Percentiles rank a stretch among this genome's conserved stretches.
Evolutionary conservation across 179 eudicot genomes (phyloP).

Genomic region (Silene coronaria): DNA sequence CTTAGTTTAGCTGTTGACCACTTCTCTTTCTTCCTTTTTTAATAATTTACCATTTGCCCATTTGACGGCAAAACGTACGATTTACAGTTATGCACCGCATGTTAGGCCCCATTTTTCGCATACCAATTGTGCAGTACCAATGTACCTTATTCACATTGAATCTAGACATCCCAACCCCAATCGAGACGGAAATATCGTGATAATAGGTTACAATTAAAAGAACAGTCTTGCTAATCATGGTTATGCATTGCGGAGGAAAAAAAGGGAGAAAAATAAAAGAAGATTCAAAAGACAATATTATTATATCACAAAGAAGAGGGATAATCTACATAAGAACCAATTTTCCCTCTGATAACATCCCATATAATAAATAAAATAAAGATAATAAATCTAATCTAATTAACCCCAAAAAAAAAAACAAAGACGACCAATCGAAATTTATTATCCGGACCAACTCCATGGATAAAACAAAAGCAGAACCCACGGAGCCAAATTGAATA

Average conservation of each 20-base stretch:
- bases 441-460: constrained; percentile 21
- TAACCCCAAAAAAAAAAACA: neutral
- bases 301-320: constrained; percentile 10
- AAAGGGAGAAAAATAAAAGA: neutral
- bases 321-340: neutral
- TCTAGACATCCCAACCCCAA: no score
- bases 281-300: neutral
- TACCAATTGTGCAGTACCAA: neutral
- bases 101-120: neutral
- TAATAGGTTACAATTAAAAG: no score
- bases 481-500: constrained; percentile 27
- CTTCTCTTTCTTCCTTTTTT: neutral
- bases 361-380: constrained; percentile 6
- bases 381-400: neutral
- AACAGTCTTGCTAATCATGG: no score
- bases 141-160: neutral
- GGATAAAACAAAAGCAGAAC: constrained; percentile 12
- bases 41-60: neutral
- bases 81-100: constrained; percentile 4
- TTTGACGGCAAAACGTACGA: constrained; percentile 3
- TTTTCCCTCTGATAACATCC: neutral
- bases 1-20: neutral
- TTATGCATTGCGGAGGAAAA: no score
- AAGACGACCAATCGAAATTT: constrained; percentile 5
- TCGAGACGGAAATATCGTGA: no score